A percentile compares a stretch with the other conserved stretches of the same genome.
Evolutionary conservation across 495 filamentous ascomycete species (phyloP).

Genomic region (Ramalina peruviana): DNA sequence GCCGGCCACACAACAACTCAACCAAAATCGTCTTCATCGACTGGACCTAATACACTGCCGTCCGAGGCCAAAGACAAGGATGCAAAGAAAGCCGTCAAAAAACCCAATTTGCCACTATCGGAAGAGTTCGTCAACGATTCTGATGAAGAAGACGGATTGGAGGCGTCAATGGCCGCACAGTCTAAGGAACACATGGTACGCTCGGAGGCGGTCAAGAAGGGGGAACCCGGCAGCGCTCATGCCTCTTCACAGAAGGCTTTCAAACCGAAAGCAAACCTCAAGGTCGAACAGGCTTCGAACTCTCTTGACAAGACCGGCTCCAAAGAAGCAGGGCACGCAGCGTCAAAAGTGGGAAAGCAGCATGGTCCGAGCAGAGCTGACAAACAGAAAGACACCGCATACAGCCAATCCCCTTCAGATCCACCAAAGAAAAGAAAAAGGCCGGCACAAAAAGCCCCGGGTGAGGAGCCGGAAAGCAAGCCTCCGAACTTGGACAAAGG

Average conservation of each 20-base stretch:
- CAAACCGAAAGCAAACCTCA: conserved; percentile 10
- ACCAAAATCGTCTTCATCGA: conserved; percentile 46
- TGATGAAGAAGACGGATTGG: conserved; percentile 52
- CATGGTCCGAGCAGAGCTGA: background rate
- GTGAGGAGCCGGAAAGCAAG: conserved; percentile 20
- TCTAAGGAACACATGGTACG: conserved; percentile 19
- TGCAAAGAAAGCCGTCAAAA: conserved; percentile 39
- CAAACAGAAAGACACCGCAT: background rate
- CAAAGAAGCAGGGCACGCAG: conserved; percentile 1
- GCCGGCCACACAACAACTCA: conserved; percentile 45
- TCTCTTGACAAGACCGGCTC: conserved; percentile 10
- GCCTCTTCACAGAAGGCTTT: conserved; percentile 10
- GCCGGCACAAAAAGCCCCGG: conserved; percentile 14
- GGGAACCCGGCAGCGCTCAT: conserved; percentile 17
- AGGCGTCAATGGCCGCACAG: conserved; percentile 30
- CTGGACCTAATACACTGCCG: conserved; percentile 32
- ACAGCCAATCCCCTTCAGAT: background rate
- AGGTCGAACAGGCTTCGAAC: conserved; percentile 8
- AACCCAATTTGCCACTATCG: conserved; percentile 47
- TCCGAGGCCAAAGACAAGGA: conserved; percentile 35
- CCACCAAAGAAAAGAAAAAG: background rate
- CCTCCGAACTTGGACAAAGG: no score
- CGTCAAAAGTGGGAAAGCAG: no score
- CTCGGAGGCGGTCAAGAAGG: conserved; percentile 21
- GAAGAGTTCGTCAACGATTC: conserved; percentile 65